Conservation (phyloP, 1,139 yeast species). For the Magnusiomyces suaveolens region DNA sequence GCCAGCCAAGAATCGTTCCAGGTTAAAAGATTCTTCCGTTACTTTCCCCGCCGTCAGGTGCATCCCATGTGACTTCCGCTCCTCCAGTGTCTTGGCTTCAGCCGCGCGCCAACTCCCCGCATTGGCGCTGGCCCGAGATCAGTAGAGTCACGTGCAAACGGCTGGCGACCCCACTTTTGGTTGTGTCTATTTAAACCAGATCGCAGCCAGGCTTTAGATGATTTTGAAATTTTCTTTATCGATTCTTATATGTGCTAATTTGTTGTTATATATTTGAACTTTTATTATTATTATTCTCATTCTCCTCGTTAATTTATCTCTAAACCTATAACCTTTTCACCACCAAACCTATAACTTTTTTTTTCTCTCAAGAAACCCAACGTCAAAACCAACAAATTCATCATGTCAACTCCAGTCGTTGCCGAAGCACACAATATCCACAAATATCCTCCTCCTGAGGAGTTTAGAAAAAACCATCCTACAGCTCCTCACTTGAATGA, state of each 20-base stretch:
- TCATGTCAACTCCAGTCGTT: slow-evolving; percentile 18
- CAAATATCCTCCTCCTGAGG: slow-evolving; percentile 44
- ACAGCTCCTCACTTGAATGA: slow-evolving; percentile 33
- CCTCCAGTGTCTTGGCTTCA: too few species aligned
- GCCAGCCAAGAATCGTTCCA: too few species aligned
- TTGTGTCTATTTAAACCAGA: not conserved
- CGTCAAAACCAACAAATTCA: too few species aligned
- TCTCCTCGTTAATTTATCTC: not conserved
- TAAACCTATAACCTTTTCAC: too few species aligned
- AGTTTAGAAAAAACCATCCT: slow-evolving; percentile 38
- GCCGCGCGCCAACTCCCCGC: not conserved
- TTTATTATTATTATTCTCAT: not conserved
- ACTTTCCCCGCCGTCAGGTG: not conserved
- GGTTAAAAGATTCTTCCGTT: too few species aligned
- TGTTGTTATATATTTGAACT: not conserved
- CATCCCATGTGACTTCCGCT: too few species aligned
- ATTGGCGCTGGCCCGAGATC: not conserved
- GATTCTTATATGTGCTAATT: not conserved
- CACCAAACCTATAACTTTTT: too few species aligned
- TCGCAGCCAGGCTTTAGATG: not conserved
- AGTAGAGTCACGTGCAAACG: not conserved
- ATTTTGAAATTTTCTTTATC: too few species aligned
- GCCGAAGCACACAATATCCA: slow-evolving; percentile 26
- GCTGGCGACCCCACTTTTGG: not conserved
- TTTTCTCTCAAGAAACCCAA: too few species aligned